Percentiles rank a stretch among this genome's conserved stretches.
Conservation (phyloP, 768 basidiomycete genomes). For the Mrakia frigida region DNA sequence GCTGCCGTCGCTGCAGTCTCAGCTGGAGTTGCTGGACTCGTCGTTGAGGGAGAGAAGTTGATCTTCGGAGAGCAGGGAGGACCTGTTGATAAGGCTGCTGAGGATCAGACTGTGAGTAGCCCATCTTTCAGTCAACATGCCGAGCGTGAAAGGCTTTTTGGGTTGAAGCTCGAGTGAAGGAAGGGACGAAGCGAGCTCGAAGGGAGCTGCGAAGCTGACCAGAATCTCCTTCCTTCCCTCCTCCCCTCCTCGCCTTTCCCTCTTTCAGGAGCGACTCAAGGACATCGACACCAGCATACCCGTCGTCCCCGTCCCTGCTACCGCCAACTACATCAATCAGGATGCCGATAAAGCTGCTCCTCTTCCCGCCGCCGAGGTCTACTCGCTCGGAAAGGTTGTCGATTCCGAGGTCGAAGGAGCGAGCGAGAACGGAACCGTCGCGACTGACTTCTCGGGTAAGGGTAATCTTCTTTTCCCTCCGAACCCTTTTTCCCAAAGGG, state of each 20-base stretch:
- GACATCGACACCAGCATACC: background rate
- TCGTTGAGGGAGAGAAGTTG: background rate
- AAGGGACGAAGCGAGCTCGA: background rate
- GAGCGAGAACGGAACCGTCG: conserved; percentile 14
- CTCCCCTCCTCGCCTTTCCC: no score
- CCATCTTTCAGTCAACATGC: no score
- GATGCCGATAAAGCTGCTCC: background rate
- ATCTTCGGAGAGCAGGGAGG: conserved; percentile 1
- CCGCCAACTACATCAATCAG: background rate
- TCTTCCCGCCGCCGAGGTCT: background rate
- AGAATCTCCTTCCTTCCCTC: no score
- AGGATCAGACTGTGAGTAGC: conserved; percentile 1
- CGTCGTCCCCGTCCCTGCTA: background rate
- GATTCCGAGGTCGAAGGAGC: background rate
- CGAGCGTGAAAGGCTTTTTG: no score
- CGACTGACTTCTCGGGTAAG: conserved; percentile 17
- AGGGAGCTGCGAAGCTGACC: no score
- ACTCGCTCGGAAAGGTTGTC: background rate
- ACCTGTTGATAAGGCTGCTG: conserved; percentile 6
- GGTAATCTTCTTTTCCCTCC: conserved; percentile 4
- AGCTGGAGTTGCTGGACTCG: background rate
- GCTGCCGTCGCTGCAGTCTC: background rate
- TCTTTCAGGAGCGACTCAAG: background rate
- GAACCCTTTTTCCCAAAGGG: no score
- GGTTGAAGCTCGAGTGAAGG: background rate